A percentile compares a stretch with the other conserved stretches of the same genome.
Evolutionary conservation across 306 rosid species (phyloP).

Genomic region (Quercus bicolor): DNA sequence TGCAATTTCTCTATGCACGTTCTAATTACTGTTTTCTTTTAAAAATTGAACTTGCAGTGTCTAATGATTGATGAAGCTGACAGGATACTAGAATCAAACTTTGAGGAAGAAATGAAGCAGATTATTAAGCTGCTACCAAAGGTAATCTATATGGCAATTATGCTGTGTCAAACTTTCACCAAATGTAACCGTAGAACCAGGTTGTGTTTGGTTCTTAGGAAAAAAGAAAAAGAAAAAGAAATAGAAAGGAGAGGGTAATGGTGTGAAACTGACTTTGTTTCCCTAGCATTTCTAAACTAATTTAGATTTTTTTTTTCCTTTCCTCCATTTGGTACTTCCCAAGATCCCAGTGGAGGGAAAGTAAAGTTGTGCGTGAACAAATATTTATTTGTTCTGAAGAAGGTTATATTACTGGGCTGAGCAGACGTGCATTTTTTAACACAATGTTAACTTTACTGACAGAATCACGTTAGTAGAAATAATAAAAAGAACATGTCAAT

Average conservation of each 20-base stretch:
- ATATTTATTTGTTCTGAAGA: background rate
- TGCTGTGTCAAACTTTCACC: background rate
- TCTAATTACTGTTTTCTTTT: constrained; percentile 9
- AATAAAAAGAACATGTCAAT: too few relatives aligned
- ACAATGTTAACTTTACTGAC: background rate
- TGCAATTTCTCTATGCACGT: too few relatives aligned
- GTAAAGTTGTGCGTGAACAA: background rate
- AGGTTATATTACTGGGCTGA: background rate
- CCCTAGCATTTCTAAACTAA: background rate
- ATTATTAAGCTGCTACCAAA: constrained; percentile 75
- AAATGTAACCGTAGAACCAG: background rate
- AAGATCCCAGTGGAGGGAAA: background rate
- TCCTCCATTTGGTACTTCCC: background rate
- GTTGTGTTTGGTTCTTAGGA: background rate
- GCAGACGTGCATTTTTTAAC: background rate
- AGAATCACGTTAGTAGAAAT: too few relatives aligned
- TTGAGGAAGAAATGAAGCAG: constrained; percentile 98
- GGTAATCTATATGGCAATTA: constrained; percentile 37
- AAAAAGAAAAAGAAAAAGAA: too few relatives aligned
- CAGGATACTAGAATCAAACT: constrained; percentile 93
- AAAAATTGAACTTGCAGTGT: constrained; percentile 55
- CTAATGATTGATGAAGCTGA: constrained; percentile 96
- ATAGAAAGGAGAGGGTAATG: background rate
- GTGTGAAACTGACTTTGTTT: background rate
- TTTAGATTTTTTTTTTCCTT: background rate